Conservation (phyloP, 139 green algal genomes). For the Eudorina sp. region DNA sequence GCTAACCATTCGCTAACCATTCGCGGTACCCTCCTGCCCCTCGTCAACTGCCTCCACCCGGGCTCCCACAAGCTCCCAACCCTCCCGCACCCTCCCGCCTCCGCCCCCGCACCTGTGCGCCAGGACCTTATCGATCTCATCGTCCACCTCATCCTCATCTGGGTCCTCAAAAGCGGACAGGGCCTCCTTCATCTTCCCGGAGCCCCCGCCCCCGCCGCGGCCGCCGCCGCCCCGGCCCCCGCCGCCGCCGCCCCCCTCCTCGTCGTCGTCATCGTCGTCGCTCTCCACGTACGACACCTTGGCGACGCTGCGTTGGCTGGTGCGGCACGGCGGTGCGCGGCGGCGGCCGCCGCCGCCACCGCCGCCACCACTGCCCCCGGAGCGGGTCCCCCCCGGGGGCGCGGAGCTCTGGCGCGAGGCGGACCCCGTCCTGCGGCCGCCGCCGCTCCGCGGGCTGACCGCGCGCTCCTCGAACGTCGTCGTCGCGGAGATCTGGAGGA, state of each 20-base stretch:
- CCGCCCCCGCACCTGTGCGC: constrained; percentile 65
- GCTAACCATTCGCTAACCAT: too few species aligned
- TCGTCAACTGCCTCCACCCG: too few species aligned
- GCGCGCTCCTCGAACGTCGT: constrained; percentile 22
- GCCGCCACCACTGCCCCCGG: not conserved
- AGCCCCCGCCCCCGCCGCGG: not conserved
- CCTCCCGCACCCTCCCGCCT: not conserved
- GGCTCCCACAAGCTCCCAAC: not conserved
- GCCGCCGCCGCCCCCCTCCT: constrained; percentile 21
- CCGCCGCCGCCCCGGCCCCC: constrained; percentile 8
- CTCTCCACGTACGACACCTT: constrained; percentile 55
- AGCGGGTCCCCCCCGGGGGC: not conserved
- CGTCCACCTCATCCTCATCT: constrained; percentile 63
- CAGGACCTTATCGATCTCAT: constrained; percentile 82
- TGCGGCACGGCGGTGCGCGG: constrained; percentile 25
- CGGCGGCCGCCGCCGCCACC: not conserved
- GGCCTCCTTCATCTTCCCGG: constrained; percentile 46
- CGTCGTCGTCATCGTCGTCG: constrained; percentile 19
- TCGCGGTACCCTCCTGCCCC: too few species aligned
- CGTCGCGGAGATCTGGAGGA: too few species aligned
- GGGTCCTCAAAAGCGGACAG: constrained; percentile 67
- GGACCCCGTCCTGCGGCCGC: not conserved
- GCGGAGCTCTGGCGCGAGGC: constrained; percentile 5
- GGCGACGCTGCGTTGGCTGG: constrained; percentile 46
- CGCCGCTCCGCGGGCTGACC: constrained; percentile 19